Evolutionary conservation across 163 green algal genomes (phyloP).

Genomic region (Scenedesmus sp.): DNA sequence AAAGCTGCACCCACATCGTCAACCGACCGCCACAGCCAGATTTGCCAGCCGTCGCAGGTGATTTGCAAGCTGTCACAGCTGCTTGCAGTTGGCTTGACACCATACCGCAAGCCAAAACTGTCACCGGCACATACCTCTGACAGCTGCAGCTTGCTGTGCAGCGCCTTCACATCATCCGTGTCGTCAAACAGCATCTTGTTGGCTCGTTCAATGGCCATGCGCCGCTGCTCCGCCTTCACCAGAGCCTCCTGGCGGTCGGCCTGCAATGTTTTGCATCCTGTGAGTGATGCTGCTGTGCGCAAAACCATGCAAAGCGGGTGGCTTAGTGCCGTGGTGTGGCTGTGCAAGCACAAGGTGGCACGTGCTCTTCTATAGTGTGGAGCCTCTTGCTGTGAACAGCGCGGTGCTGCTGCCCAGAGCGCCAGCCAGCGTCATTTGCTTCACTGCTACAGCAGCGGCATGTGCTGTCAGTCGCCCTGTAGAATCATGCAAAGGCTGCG

Average conservation of each 20-base stretch:
- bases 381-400: background rate
- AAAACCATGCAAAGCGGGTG: background rate
- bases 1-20: too few relatives aligned
- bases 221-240: conserved; percentile 68
- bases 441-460: background rate
- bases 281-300: too few relatives aligned
- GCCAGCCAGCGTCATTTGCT: background rate
- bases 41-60: too few relatives aligned
- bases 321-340: background rate
- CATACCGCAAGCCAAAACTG: background rate
- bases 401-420: background rate
- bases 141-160: conserved; percentile 71
- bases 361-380: background rate
- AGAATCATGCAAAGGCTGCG: background rate
- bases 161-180: conserved; percentile 72
- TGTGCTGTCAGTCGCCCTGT: background rate
- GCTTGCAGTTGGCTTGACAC: background rate
- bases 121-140: conserved; percentile 46
- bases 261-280: conserved; percentile 54
- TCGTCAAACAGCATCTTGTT: conserved; percentile 87
- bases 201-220: conserved; percentile 77
- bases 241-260: conserved; percentile 72
- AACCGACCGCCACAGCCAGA: too few relatives aligned
- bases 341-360: background rate
- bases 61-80: background rate